These are phyloP conservation scores for Cerrena zonata DNA, from an alignment of 1,284 basidiomycete species.

Conservation along the genomic window DNA sequence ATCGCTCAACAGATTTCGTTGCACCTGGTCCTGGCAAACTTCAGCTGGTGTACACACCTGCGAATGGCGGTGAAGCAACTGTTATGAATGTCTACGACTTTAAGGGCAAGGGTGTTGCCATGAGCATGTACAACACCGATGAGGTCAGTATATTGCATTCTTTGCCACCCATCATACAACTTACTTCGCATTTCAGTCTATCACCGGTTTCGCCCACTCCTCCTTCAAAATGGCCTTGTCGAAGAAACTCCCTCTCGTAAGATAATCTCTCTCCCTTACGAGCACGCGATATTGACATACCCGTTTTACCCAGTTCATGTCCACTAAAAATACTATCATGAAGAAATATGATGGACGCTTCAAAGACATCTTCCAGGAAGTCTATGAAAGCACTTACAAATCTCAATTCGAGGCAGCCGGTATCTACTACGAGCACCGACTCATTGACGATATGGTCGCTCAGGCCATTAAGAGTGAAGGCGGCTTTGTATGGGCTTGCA, in stretches of 20 bases:
- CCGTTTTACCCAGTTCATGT: constrained; percentile 67
- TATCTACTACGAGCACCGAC: constrained; percentile 96
- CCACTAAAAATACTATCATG: constrained; percentile 96
- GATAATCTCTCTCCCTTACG: constrained; percentile 18
- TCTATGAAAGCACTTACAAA: constrained; percentile 87
- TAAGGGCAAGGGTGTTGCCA: constrained; percentile 81
- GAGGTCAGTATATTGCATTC: constrained; percentile 46
- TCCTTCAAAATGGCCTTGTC: constrained; percentile 97
- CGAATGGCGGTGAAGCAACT: constrained; percentile 59
- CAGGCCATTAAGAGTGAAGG: constrained; percentile 95
- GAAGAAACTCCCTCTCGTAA: constrained; percentile 87
- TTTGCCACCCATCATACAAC: background rate
- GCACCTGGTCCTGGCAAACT: constrained; percentile 86
- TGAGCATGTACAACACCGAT: constrained; percentile 95
- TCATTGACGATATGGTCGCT: constrained; percentile 93
- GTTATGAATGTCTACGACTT: constrained; percentile 85
- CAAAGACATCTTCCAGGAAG: constrained; percentile 97
- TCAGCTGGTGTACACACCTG: constrained; percentile 81
- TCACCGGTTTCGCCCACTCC: constrained; percentile 91
- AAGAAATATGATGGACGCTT: constrained; percentile 97
- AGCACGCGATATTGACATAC: background rate
- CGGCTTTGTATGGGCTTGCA: constrained; percentile 96
- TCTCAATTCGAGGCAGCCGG: constrained; percentile 73
- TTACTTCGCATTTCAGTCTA: constrained; percentile 53
- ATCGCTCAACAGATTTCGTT: constrained; percentile 85